Conservation (phyloP, 2,329 filamentous ascomycete species). For the Clathrospora elynae region DNA sequence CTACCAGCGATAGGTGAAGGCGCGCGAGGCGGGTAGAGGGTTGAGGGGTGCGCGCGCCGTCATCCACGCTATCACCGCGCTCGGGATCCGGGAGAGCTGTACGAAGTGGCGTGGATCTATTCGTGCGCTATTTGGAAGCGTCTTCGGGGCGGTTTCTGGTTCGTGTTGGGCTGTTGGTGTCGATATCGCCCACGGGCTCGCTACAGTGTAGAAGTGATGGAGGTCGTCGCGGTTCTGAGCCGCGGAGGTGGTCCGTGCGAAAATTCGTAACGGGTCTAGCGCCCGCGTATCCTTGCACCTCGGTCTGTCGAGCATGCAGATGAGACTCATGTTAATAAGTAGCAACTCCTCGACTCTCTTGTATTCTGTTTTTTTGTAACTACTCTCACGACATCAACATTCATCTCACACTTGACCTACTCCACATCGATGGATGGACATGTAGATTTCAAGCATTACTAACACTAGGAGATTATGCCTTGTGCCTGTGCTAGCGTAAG, state of each 20-base stretch:
- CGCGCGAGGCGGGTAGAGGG: conserved; percentile 21
- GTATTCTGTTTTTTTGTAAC: too few species aligned
- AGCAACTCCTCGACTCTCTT: too few species aligned
- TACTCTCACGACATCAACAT: too few species aligned
- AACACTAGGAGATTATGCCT: conserved; percentile 72
- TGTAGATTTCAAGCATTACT: conserved; percentile 65
- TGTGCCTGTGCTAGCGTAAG: conserved; percentile 56
- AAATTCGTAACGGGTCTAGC: not conserved
- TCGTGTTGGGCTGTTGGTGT: conserved; percentile 6
- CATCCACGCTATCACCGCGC: conserved; percentile 27
- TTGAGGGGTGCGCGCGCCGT: conserved; percentile 25
- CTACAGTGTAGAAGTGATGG: conserved; percentile 29
- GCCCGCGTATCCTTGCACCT: too few species aligned
- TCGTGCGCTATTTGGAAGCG: not conserved
- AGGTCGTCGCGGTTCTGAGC: conserved; percentile 12
- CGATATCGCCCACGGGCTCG: conserved; percentile 21
- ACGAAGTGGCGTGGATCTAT: not conserved
- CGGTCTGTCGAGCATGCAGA: not conserved
- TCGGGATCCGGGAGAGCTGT: conserved; percentile 3
- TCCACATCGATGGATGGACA: too few species aligned
- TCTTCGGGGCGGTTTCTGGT: not conserved
- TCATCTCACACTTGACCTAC: too few species aligned
- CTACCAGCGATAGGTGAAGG: conserved; percentile 15
- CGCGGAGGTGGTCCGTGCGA: conserved; percentile 17
- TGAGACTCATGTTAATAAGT: too few species aligned